phyloP scores from a whole-genome alignment of 768 basidiomycete genomes.

The Termitomyces sp. region DNA sequence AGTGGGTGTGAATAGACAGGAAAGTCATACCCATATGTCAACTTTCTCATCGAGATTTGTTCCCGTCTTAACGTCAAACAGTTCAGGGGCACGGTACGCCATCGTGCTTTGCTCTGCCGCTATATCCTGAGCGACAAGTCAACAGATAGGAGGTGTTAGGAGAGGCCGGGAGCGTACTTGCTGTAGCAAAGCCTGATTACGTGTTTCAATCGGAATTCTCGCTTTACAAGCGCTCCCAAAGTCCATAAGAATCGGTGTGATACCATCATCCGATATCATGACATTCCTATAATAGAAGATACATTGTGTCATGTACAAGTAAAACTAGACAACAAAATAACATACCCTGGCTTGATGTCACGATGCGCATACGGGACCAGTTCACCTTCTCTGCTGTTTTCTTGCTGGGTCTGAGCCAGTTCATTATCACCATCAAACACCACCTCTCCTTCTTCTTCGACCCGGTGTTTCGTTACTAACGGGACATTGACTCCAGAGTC shows the following conservation, averaged over 20 bases:
- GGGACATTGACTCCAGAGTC: constrained; percentile 49
- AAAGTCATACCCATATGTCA: constrained; percentile 80
- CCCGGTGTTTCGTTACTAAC: constrained; percentile 48
- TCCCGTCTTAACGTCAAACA: constrained; percentile 96
- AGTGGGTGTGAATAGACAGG: neutral
- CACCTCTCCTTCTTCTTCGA: constrained; percentile 51
- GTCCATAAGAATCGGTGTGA: constrained; percentile 91
- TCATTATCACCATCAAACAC: constrained; percentile 85
- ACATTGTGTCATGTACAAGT: neutral
- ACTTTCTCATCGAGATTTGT: constrained; percentile 86
- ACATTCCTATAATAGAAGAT: constrained; percentile 61
- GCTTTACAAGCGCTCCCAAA: constrained; percentile 92
- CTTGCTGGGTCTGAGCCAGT: constrained; percentile 34
- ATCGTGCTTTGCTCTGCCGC: constrained; percentile 98
- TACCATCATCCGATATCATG: constrained; percentile 92
- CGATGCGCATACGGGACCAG: constrained; percentile 91
- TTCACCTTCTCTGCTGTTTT: constrained; percentile 33
- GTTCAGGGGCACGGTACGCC: constrained; percentile 96
- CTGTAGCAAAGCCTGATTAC: constrained; percentile 83
- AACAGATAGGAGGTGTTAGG: neutral
- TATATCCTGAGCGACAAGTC: constrained; percentile 57
- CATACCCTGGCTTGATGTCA: constrained; percentile 94
- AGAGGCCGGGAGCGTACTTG: constrained; percentile 46
- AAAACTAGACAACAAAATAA: constrained; percentile 5
- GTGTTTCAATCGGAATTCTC: constrained; percentile 71